Evolutionary conservation across 2,329 filamentous ascomycete species (phyloP), one percentile per base, ranked within the genome.

Genomic region (Trichoderma aggressivum): DNA sequence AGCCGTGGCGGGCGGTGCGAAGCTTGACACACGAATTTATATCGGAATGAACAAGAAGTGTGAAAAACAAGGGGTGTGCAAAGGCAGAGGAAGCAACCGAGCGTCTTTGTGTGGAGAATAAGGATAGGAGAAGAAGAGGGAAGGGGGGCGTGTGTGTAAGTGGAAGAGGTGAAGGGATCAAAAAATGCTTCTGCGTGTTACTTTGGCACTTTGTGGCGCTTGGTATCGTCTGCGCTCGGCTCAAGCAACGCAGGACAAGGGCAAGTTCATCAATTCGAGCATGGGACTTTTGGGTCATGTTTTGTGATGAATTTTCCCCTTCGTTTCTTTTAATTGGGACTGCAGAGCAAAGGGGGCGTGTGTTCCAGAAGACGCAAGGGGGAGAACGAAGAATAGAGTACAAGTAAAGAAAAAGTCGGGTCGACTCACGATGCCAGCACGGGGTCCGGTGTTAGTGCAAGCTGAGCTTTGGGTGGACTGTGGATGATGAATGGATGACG

Each of bases 1-100:
- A 67, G 65, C 65, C 67, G 70, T 71, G 68, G 65, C 72, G 71
- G 72, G 70, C 72, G 70, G 70, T 72, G 73, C 73, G 72, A 69
- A 72, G 62, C 65, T 70, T 72, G 60, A 64, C 64, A 69, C 79
- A 80, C 79, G 79, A 80, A 76, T 76, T 79, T 78, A 79, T 79
- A 76, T 74, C 79, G 79, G 79, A 80, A 80, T 74, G 73, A 64
- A 43, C 30, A 32, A 30, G 26, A 32, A 16, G 28, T 53, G 60
- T 43, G 39, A 43, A 43, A 58, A 28, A 66, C 30, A 43, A 67
- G 69, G 62, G 62, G 61, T n/a, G 28, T 53, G 34, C 21, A 21
- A 16, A 39, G 21, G 43, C 43, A 70, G 21, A 53, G 21, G 16
- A 64, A 34, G 32, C 47, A 59, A 16, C 68, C 47, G 68, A 58